A percentile compares a stretch with the other conserved stretches of the same genome.
Conservation (phyloP, 164 flowering plant species). For the Vitis amurensis region DNA sequence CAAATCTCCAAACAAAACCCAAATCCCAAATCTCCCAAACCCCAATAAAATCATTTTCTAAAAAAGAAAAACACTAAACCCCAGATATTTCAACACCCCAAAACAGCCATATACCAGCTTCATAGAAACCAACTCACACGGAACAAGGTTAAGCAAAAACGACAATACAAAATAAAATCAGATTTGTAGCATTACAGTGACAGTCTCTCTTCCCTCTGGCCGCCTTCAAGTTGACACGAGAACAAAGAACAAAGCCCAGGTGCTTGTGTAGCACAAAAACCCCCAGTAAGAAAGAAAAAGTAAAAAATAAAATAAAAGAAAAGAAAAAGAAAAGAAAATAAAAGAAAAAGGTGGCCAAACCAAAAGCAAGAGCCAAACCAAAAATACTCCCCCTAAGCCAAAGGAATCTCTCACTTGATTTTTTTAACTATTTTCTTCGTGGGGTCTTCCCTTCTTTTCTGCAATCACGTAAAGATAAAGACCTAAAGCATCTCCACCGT, state of each 20-base stretch:
- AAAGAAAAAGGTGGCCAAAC: conserved; percentile 1
- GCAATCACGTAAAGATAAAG: conserved; percentile 29
- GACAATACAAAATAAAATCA: conserved; percentile 4
- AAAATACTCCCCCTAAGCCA: conserved; percentile 18
- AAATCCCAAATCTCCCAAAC: conserved; percentile 19
- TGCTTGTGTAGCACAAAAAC: conserved; percentile 7
- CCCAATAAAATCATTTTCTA: background rate
- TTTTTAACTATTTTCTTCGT: background rate
- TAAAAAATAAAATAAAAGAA: conserved; percentile 4
- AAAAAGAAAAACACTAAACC: conserved; percentile 9
- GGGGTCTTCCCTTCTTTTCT: conserved; percentile 9
- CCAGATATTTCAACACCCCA: conserved; percentile 20
- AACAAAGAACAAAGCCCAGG: background rate
- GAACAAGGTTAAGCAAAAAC: background rate
- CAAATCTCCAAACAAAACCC: conserved; percentile 15
- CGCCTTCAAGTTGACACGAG: background rate
- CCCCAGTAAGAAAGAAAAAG: conserved; percentile 17
- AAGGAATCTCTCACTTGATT: conserved; percentile 16
- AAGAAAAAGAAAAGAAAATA: background rate
- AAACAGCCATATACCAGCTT: background rate
- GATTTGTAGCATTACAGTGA: conserved; percentile 11
- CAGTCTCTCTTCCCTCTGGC: background rate
- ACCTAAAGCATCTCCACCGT: conserved; percentile 21
- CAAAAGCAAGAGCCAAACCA: conserved; percentile 16
- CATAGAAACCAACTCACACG: background rate